A percentile compares a stretch with the other conserved stretches of the same genome.
Evolutionary conservation across 768 basidiomycete species (phyloP).

Genomic region (Favolaschia claudopus): DNA sequence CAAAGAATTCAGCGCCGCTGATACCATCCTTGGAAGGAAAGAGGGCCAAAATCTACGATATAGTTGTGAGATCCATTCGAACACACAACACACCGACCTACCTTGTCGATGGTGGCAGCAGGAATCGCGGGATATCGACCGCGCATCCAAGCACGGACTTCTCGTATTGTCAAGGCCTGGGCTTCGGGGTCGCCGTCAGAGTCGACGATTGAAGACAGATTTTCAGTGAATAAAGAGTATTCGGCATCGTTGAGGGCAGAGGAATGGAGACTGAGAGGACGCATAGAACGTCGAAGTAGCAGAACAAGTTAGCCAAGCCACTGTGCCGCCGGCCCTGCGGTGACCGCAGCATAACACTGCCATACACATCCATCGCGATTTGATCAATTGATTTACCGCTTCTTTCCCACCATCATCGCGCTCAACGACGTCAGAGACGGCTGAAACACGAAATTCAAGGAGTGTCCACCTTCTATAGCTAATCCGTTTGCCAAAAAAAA

Average conservation of each 20-base stretch:
- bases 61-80: background rate
- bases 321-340: too few species aligned
- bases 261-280: slow-evolving; percentile 71
- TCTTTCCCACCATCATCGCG: too few species aligned
- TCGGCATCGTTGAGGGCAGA: slow-evolving; percentile 81
- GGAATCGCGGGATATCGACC: slow-evolving; percentile 69
- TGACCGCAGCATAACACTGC: background rate
- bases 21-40: slow-evolving; percentile 70
- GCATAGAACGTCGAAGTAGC: slow-evolving; percentile 43
- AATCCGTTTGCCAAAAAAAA: too few species aligned
- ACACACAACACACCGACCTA: slow-evolving; percentile 41
- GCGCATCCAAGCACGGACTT: slow-evolving; percentile 77
- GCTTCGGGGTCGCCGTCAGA: slow-evolving; percentile 35
- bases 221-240: slow-evolving; percentile 70
- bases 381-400: too few species aligned
- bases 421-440: too few species aligned
- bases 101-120: slow-evolving; percentile 63
- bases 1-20: slow-evolving; percentile 79
- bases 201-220: slow-evolving; percentile 60
- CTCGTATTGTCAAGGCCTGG: slow-evolving; percentile 47
- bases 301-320: too few species aligned
- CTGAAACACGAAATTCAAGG: too few species aligned
- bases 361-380: background rate
- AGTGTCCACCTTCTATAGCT: too few species aligned
- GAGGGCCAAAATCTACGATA: slow-evolving; percentile 64